Conservation (phyloP, 106 monocot species). For the Dendrobium officinale region DNA sequence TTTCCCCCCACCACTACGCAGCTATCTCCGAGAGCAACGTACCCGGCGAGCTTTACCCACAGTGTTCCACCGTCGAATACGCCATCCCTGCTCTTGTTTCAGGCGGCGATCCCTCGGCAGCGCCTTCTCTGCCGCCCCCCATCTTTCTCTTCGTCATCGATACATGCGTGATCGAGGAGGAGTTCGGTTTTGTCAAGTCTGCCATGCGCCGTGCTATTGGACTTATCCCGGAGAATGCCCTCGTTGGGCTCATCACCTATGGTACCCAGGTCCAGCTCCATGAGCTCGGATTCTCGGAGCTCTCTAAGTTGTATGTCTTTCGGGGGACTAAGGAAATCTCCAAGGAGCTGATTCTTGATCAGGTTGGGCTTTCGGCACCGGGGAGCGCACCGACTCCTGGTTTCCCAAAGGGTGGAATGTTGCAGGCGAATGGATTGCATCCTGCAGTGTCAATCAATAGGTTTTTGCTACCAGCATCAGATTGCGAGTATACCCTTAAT, state of each 20-base stretch:
- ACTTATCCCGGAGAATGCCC: constrained; percentile 77
- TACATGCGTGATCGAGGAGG: constrained; percentile 91
- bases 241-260: constrained; percentile 81
- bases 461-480: constrained; percentile 83
- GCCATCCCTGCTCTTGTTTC: constrained; percentile 11
- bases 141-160: constrained; percentile 92
- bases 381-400: constrained; percentile 14
- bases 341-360: constrained; percentile 84
- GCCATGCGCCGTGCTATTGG: constrained; percentile 77
- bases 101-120: not conserved
- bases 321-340: constrained; percentile 82
- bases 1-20: constrained; percentile 81
- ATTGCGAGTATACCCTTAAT: constrained; percentile 87
- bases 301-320: constrained; percentile 80
- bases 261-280: constrained; percentile 96
- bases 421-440: constrained; percentile 31
- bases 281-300: constrained; percentile 81
- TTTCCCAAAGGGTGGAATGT: constrained; percentile 17
- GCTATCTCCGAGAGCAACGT: constrained; percentile 64
- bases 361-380: constrained; percentile 60
- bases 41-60: constrained; percentile 87
- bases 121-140: constrained; percentile 33
- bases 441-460: constrained; percentile 37
- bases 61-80: constrained; percentile 90
- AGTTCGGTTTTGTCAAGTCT: constrained; percentile 72